A percentile compares a stretch with the other conserved stretches of the same genome.
phyloP scores from a whole-genome alignment of 768 basidiomycete species.

The Pisolithus orientalis region DNA sequence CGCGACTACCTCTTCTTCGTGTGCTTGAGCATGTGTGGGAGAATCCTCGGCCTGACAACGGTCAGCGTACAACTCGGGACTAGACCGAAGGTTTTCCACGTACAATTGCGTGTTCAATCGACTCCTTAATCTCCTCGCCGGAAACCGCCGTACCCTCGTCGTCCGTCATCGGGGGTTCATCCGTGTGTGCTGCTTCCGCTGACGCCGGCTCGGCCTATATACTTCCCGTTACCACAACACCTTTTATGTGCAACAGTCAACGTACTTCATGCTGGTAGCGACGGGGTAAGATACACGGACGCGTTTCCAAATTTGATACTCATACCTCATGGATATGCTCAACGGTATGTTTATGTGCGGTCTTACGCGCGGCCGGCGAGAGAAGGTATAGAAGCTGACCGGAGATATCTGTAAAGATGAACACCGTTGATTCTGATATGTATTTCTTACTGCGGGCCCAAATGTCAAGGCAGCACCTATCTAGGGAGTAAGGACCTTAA shows the following conservation, averaged over 20 bases:
- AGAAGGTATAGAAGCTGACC: slow-evolving; percentile 25
- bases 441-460: slow-evolving; percentile 23
- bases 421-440: not conserved
- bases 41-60: slow-evolving; percentile 23
- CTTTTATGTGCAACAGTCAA: not conserved
- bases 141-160: slow-evolving; percentile 27
- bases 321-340: slow-evolving; percentile 17
- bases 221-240: not conserved
- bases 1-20: slow-evolving; percentile 16
- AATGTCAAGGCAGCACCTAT: slow-evolving; percentile 28
- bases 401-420: not conserved
- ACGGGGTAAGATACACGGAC: slow-evolving; percentile 9
- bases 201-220: slow-evolving; percentile 2
- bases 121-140: slow-evolving; percentile 25
- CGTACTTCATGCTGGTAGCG: slow-evolving; percentile 17
- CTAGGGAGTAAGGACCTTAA: slow-evolving; percentile 10
- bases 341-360: slow-evolving; percentile 15
- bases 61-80: slow-evolving; percentile 3
- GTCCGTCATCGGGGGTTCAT: slow-evolving; percentile 15
- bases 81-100: slow-evolving; percentile 5
- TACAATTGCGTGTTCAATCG: slow-evolving; percentile 21
- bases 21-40: slow-evolving; percentile 25
- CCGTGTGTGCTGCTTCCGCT: slow-evolving; percentile 14
- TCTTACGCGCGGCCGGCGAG: slow-evolving; percentile 24
- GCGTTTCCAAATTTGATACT: not conserved